These are phyloP conservation scores for Boletellus sp. DNA, from an alignment of 768 basidiomycete genomes.

Conservation along the genomic window DNA sequence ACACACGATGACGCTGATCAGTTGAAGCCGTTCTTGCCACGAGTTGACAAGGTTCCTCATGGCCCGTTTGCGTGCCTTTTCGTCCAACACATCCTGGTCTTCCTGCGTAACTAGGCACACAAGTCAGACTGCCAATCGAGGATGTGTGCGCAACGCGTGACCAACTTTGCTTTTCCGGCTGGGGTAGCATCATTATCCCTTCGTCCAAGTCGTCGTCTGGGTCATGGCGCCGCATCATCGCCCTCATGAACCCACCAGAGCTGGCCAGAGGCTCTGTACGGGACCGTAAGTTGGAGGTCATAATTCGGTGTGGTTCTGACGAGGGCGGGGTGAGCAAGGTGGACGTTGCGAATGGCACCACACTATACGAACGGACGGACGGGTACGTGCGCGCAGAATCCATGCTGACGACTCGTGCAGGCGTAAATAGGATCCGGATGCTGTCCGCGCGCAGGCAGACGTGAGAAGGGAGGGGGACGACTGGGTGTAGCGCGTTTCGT, in stretches of 20 bases:
- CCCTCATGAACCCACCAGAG: slow-evolving; percentile 18
- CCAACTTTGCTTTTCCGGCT: slow-evolving; percentile 20
- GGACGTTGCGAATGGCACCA: background rate
- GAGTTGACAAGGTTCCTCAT: slow-evolving; percentile 52
- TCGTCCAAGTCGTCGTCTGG: slow-evolving; percentile 17
- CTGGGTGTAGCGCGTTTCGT: too few relatives aligned
- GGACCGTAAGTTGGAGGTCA: slow-evolving; percentile 11
- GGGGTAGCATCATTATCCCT: background rate
- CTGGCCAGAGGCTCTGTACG: slow-evolving; percentile 15
- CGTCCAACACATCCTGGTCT: slow-evolving; percentile 49
- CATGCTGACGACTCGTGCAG: slow-evolving; percentile 7
- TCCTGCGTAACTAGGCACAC: slow-evolving; percentile 40
- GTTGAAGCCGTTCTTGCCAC: slow-evolving; percentile 60
- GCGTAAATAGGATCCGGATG: background rate
- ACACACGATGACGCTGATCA: slow-evolving; percentile 57
- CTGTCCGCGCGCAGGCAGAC: background rate
- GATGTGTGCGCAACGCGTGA: background rate
- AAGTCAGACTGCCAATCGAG: background rate
- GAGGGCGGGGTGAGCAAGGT: background rate
- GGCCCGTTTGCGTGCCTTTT: slow-evolving; percentile 41
- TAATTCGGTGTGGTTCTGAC: slow-evolving; percentile 12
- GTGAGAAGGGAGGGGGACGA: too few relatives aligned
- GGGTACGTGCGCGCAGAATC: slow-evolving; percentile 8
- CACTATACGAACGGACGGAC: slow-evolving; percentile 2
- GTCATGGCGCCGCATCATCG: slow-evolving; percentile 15